Percentiles rank a stretch among this genome's conserved stretches.
These are phyloP conservation scores for Lasiodiplodia citricola DNA, from an alignment of 2,329 filamentous ascomycete genomes.

Conservation along the genomic window DNA sequence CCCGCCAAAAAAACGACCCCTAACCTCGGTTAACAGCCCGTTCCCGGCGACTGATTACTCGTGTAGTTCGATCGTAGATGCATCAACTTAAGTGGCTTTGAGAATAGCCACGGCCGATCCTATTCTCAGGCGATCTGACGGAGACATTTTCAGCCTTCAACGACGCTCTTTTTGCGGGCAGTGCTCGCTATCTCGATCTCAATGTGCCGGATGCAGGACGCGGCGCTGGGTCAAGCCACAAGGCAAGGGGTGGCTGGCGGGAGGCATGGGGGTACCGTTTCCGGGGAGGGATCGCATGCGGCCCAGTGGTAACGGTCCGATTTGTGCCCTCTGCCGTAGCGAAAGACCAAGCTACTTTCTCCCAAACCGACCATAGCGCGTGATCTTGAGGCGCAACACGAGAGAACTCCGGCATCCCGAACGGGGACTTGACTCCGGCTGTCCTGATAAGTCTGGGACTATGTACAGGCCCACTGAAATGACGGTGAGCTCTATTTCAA, in stretches of 20 bases:
- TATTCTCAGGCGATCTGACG: background rate
- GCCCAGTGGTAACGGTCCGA: slow-evolving; percentile 14
- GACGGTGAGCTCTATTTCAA: background rate
- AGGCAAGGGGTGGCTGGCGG: slow-evolving; percentile 3
- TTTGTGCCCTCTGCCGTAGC: background rate
- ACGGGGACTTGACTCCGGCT: background rate
- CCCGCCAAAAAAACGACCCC: background rate
- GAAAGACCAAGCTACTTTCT: slow-evolving; percentile 3
- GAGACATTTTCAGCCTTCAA: too few relatives aligned
- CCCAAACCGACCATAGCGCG: slow-evolving; percentile 10
- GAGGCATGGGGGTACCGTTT: background rate
- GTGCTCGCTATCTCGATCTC: too few relatives aligned
- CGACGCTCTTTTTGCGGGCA: too few relatives aligned
- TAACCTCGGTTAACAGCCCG: background rate
- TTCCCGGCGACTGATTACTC: background rate
- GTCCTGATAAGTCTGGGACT: background rate
- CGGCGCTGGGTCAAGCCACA: background rate
- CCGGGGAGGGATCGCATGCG: slow-evolving; percentile 3
- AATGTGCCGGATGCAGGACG: too few relatives aligned
- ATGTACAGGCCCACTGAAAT: background rate
- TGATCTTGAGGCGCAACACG: background rate
- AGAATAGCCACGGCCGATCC: background rate
- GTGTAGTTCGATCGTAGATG: background rate
- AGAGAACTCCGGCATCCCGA: background rate
- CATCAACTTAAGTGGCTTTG: background rate